A percentile compares a stretch with the other conserved stretches of the same genome.
These are phyloP conservation scores for Fusarium sororula DNA, from an alignment of 2,329 filamentous ascomycete genomes.

Conservation along the genomic window DNA sequence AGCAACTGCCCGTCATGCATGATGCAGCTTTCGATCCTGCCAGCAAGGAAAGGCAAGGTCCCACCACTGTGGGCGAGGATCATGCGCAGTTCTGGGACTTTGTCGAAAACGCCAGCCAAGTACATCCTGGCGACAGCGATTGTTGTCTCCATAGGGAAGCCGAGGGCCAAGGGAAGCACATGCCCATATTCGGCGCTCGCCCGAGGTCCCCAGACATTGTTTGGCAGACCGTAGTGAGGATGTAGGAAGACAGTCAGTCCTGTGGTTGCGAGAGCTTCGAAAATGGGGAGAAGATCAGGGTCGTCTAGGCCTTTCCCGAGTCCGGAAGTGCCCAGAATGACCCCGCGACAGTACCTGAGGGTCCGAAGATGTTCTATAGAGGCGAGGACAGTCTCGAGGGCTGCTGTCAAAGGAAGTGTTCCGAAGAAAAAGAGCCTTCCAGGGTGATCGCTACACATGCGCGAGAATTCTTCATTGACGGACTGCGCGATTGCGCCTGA, in stretches of 20 bases:
- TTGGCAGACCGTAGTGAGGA: constrained; percentile 89
- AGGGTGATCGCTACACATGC: constrained; percentile 72
- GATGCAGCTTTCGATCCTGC: constrained; percentile 88
- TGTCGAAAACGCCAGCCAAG: constrained; percentile 85
- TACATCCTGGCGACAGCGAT: constrained; percentile 90
- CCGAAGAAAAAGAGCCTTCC: constrained; percentile 85
- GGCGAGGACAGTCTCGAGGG: constrained; percentile 66
- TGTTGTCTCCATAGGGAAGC: constrained; percentile 92
- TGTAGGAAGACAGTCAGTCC: constrained; percentile 81
- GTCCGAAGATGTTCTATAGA: constrained; percentile 70
- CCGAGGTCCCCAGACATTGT: constrained; percentile 79
- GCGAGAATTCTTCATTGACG: constrained; percentile 82
- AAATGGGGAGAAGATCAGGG: constrained; percentile 74
- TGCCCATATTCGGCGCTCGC: constrained; percentile 79
- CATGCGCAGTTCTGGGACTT: constrained; percentile 73
- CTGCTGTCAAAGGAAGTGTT: constrained; percentile 78
- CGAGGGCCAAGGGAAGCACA: constrained; percentile 84
- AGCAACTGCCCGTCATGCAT: constrained; percentile 82
- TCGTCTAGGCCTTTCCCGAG: constrained; percentile 86
- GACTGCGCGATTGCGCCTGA: constrained; percentile 69
- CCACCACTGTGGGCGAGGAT: constrained; percentile 89
- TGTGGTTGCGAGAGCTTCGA: constrained; percentile 72
- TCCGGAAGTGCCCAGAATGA: constrained; percentile 87
- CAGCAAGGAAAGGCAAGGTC: constrained; percentile 87
- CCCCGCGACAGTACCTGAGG: constrained; percentile 78